Base-by-base conservation (phyloP, 495 filamentous ascomycete genomes). In the Penicillium nucicola region DNA sequence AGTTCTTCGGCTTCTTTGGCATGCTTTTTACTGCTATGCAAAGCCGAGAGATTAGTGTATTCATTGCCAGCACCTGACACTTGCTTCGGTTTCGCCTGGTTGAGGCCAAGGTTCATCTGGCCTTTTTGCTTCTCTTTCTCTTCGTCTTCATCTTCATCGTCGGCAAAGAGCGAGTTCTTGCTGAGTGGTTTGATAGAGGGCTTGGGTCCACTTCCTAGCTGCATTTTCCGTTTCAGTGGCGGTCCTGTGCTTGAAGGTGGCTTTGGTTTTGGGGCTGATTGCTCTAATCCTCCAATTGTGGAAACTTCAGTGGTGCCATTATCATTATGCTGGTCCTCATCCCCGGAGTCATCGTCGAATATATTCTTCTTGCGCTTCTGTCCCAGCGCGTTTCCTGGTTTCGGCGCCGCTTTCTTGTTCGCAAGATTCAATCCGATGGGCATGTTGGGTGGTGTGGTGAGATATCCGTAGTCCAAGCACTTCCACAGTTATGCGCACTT, bases 381-480 rank as follows among this genome's bases (percentile, higher is more conserved):
- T 50, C 57, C 68, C 50, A 65, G 46, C 14, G 58, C 43, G 38
- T 59, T 63, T 28, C 53, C 49, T 34, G 56, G 51, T 31, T 63
- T 65, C 22, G 54, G 43, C 18, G 37, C 56, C 15, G 53, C 38
- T 28, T 64, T 68, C 42, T 78, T 78, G 51, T 78, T 85, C 2
- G 76, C 62, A 18, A 84, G 57, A 51, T 81, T 86, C 6, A 87
- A 66, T 7, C 84, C 84, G 48, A 76, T 75, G n/a, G 79, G 78
- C 43, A 75, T 69, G 41, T 58, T 67, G n/a, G 65, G 64, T 20
- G 75, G 70, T 63, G 70, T 75, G 14, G 32, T 64, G 6, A 1
- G 13, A 14, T 5, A 31, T 1, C 10, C 5, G 3, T 2, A 14
- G n/a, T 4, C 12, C 13, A 1, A 17, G 23, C 6, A 40, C 15